These are phyloP conservation scores for Echeveria elegans DNA, from an alignment of 164 flowering plant species.

Conservation along the genomic window DNA sequence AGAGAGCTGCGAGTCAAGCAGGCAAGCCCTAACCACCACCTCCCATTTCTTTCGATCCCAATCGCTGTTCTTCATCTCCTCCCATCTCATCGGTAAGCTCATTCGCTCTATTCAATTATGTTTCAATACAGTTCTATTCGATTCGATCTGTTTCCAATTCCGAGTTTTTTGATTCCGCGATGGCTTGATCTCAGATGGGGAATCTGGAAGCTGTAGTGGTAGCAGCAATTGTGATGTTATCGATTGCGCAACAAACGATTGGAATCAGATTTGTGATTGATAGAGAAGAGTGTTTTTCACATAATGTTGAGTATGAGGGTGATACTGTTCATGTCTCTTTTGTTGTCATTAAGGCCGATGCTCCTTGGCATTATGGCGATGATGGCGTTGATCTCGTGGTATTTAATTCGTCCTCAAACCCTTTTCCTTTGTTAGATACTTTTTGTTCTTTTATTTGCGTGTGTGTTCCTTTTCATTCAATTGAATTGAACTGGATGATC, in stretches of 20 bases:
- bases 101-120: too few species aligned
- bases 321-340: conserved; percentile 74
- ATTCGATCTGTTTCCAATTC: neutral
- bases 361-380: conserved; percentile 55
- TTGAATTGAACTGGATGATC: too few species aligned
- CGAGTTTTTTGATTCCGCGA: neutral
- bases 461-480: too few species aligned
- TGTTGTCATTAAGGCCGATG: conserved; percentile 77
- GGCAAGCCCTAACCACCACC: too few species aligned
- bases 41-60: too few species aligned
- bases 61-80: too few species aligned
- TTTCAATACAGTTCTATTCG: neutral
- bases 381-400: conserved; percentile 94
- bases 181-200: neutral
- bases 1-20: too few species aligned
- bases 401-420: conserved; percentile 15
- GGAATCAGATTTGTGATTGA: conserved; percentile 87
- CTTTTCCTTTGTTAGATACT: too few species aligned
- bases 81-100: too few species aligned
- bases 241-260: conserved; percentile 18
- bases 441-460: neutral
- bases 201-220: neutral
- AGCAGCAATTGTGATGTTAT: conserved; percentile 9
- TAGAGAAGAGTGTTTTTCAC: conserved; percentile 86
- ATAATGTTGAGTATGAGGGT: conserved; percentile 63